Base-by-base conservation (phyloP, 345 rosid species). In the Microcos paniculata region DNA sequence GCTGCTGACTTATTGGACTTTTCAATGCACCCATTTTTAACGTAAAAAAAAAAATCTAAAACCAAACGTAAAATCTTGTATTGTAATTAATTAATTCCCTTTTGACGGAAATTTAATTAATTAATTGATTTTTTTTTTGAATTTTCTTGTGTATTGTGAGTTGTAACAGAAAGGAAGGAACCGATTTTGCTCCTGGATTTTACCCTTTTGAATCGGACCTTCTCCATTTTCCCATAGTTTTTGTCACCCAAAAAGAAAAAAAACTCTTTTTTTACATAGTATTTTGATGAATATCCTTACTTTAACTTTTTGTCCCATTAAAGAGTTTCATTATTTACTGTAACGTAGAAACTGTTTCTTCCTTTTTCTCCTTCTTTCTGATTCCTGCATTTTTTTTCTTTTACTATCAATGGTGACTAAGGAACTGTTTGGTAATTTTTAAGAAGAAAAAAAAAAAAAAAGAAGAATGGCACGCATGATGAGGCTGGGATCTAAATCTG, bases 401-500 rank as follows among this genome's bases (percentile, higher is more conserved):
- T n/a, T n/a, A n/a, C n/a, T n/a, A n/a, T 53, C 55, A 31, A 71
- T 78, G 84, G 58, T 76, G 52, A 69, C 26, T 3, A 28, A 73
- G 78, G 15, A 61, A 59, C 33, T 28, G 56, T 28, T 63, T 62
- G 53, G 71, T n/a, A n/a, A n/a, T 45, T 79, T 45, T 56, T 33
- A 55, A 42, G 73, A n/a, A 76, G 72, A 42, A 72, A n/a, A 69
- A 42, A 56, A 30, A 71, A 62, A 35, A 35, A 7, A 35, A n/a
- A 69, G 33, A 62, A 30, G 71, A 62, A 93, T 93, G 98, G 94
- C 97, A 42, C 84, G 83, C 90, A 62, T 93, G 30, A 82, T 93
- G 93, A 95, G 84, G 85, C 86, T 95, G 65, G 99, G 98, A 80
- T 95, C 99, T 62, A 95, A 95, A 85, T 82, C 96, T 75, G 97